Evolutionary conservation across 805 yeast genomes (phyloP).

Genomic region (Hanseniaspora singularis): DNA sequence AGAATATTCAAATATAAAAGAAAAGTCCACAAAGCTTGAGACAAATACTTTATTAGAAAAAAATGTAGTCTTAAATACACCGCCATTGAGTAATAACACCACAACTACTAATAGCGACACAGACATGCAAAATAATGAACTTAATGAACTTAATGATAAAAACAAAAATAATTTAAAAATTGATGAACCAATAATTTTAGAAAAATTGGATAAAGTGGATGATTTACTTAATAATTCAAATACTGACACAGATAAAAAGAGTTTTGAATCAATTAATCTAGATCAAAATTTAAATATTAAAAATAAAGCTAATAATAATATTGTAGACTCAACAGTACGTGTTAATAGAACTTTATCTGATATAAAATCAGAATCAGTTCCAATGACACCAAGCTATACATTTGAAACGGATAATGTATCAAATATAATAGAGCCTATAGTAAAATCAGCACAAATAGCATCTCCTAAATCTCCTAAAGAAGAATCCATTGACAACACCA

Average conservation of each 20-base stretch:
- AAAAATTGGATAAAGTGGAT: too few species aligned
- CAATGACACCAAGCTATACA: constrained; percentile 15
- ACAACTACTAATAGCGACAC: constrained; percentile 10
- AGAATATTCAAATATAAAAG: too few species aligned
- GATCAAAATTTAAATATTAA: neutral
- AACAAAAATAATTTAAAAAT: neutral
- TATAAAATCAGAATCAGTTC: constrained; percentile 12
- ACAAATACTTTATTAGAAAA: neutral
- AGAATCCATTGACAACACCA: constrained; percentile 2
- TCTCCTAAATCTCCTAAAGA: constrained; percentile 10
- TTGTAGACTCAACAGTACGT: neutral
- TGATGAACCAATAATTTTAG: too few species aligned
- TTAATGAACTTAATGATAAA: neutral
- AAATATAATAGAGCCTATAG: neutral
- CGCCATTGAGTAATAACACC: constrained; percentile 6
- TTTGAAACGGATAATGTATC: neutral
- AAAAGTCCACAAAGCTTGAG: neutral
- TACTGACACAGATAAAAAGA: too few species aligned
- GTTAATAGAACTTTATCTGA: neutral
- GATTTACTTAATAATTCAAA: too few species aligned
- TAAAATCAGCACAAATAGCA: neutral
- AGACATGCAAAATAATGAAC: too few species aligned
- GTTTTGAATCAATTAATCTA: too few species aligned
- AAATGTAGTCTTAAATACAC: constrained; percentile 5
- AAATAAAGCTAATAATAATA: neutral